phyloP scores from a whole-genome alignment of 805 yeast species.

The Blastobotrys parvus region DNA sequence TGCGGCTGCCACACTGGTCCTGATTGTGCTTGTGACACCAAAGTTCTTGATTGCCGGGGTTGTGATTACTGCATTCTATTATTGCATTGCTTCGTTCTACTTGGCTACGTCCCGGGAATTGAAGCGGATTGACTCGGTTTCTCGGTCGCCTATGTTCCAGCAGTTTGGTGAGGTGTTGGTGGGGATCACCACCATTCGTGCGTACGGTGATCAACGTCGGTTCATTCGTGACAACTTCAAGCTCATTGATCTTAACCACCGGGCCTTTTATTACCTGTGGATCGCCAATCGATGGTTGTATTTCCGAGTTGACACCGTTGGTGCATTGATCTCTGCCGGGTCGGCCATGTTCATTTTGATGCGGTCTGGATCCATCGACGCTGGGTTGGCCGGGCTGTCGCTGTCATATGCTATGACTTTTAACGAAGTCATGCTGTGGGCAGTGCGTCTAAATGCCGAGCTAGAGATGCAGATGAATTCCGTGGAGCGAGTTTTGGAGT shows the following conservation, averaged over 20 bases:
- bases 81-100: constrained; percentile 45
- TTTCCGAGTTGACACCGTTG: constrained; percentile 74
- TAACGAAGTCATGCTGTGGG: constrained; percentile 85
- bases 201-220: constrained; percentile 85
- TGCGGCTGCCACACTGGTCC: constrained; percentile 58
- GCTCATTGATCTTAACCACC: constrained; percentile 75
- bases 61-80: constrained; percentile 53
- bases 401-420: constrained; percentile 85
- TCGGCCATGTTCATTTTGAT: constrained; percentile 72
- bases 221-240: constrained; percentile 73
- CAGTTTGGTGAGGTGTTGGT: constrained; percentile 89
- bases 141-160: constrained; percentile 93
- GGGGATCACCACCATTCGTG: constrained; percentile 92
- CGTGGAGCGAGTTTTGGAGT: constrained; percentile 88
- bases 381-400: constrained; percentile 94
- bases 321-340: constrained; percentile 72
- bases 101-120: constrained; percentile 80
- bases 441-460: constrained; percentile 81
- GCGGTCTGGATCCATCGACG: constrained; percentile 60
- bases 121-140: constrained; percentile 79
- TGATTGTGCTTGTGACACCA: constrained; percentile 80
- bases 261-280: constrained; percentile 94
- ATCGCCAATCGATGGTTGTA: constrained; percentile 92
- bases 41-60: constrained; percentile 70
- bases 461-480: constrained; percentile 96